These are phyloP conservation scores for Puccinia brachypodii DNA, from an alignment of 1,284 basidiomycete species.

Conservation along the genomic window DNA sequence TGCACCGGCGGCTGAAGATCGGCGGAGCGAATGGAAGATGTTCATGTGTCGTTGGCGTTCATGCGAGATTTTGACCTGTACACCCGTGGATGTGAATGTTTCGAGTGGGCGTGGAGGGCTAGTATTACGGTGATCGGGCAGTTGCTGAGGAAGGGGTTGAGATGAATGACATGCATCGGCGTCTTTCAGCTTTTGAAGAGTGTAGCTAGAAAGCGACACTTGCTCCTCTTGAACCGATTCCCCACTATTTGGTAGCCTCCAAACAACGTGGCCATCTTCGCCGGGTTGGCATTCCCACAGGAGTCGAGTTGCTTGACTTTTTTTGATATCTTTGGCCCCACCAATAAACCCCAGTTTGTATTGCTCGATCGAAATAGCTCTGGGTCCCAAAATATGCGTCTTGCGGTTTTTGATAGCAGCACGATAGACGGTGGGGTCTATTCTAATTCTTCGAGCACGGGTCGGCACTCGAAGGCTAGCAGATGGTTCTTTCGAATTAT, in stretches of 20 bases:
- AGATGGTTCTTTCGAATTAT: background rate
- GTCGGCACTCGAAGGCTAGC: background rate
- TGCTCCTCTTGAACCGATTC: constrained; percentile 25
- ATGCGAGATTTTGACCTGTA: background rate
- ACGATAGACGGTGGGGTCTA: constrained; percentile 44
- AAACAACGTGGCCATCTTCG: constrained; percentile 29
- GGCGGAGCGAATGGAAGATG: background rate
- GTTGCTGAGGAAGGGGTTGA: background rate
- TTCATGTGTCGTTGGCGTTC: background rate
- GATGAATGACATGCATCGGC: background rate
- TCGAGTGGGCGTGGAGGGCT: background rate
- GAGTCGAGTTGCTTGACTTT: constrained; percentile 24
- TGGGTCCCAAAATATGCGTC: constrained; percentile 41
- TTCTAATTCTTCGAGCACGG: constrained; percentile 35
- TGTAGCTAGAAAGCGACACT: constrained; percentile 20
- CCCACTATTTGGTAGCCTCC: constrained; percentile 13
- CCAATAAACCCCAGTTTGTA: constrained; percentile 31
- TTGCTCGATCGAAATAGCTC: constrained; percentile 45
- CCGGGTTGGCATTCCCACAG: constrained; percentile 39
- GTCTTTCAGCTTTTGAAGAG: constrained; percentile 11
- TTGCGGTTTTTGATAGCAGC: constrained; percentile 45
- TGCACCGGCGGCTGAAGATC: background rate
- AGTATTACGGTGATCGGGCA: background rate
- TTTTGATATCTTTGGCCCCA: constrained; percentile 41
- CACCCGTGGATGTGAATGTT: background rate